Evolutionary conservation across 2,329 filamentous ascomycete species (phyloP), one percentile per base, ranked within the genome.

Genomic region (Elsinoe fawcettii): DNA sequence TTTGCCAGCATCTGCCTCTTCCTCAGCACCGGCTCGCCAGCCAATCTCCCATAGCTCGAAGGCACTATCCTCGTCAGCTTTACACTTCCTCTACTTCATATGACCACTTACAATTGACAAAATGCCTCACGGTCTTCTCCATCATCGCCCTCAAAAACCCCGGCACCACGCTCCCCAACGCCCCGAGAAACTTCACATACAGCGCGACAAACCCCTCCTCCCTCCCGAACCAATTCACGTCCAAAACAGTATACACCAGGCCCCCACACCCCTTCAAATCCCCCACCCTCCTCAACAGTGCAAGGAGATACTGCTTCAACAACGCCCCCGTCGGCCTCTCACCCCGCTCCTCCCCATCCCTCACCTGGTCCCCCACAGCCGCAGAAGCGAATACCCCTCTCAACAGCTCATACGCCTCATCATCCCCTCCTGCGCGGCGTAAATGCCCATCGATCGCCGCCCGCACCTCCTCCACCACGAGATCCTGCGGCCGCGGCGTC

Each of bases 111-210:
- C 75, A 64, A 59, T 77, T 80, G 58, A 81, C 79, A 66, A 99
- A 88, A 68, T 90, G 86, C 60, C 84, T 81, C 57, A 95, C 85
- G 59, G 97, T 79, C 82, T 90, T 92, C 58, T 83, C 79, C 58
- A 96, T 79, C 37, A 95, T 84, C 18, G 82, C 77, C 20, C 79
- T 80, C 32, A 95, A 80, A 71, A 89, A 95, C 12, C 82, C 84
- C 44, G 88, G 86, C 66, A 96, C 89, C 0, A 90, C 87, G 60
- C 88, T 95, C 55, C 90, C 83, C 46, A 99, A 75, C 53, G 78
- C 79, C 23, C 77, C 77, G 51, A 85, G 65, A 59, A 85, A 80
- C 39, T 77, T 72, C 56, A 78, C 74, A 68, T 79, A 85, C 5
- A 80, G 69, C 59, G 74, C 75, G 49, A 81, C 75, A 65, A 84